Evolutionary conservation across 306 rosid species (phyloP), one percentile per base, ranked within the genome.

Genomic region (Cucumis hystrix): DNA sequence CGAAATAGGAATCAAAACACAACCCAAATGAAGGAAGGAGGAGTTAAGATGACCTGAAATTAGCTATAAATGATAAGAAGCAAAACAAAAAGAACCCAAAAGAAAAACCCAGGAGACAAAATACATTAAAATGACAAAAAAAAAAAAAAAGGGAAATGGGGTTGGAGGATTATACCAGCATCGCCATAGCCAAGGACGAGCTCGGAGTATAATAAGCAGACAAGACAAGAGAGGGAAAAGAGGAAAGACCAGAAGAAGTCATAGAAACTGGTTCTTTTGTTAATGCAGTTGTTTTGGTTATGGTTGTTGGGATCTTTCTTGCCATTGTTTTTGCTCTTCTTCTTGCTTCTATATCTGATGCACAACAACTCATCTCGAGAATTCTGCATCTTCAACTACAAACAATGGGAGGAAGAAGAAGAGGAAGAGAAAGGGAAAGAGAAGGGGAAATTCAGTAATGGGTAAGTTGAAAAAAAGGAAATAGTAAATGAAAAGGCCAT

Each of bases 241-340:
- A 90, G 35, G 75, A 90, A 84, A 75, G 98, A 86, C 20, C 89
- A 79, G 47, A 95, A 92, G 56, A 90, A 86, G 80, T 90, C 90
- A 52, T 79, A 86, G 37, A 88, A 84, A 85, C 84, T 83, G 76
- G 68, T 80, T 47, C 58, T 69, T 37, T 73, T 82, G 37, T 80
- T 84, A 65, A 45, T 51, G 45, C 20, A 35, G 54, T 51, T 80
- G 61, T 49, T 71, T 2, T 45, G 74, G 67, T 71, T 43, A 1
- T 65, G 49, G 4, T 25, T 14, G 76, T 8, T 28, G 13, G 1
- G 77, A 14, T 52, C 40, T 10, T 52, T 52, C 62, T 52, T 52
- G 62, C 47, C 62, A 52, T 73, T 47, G 16, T 47, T 52, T 73
- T 21, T 73, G 30, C 17, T 33, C 62, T 47, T 51, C 39, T 30